Conservation (phyloP, 306 rosid genomes). For the Vachellia collinsii region DNA sequence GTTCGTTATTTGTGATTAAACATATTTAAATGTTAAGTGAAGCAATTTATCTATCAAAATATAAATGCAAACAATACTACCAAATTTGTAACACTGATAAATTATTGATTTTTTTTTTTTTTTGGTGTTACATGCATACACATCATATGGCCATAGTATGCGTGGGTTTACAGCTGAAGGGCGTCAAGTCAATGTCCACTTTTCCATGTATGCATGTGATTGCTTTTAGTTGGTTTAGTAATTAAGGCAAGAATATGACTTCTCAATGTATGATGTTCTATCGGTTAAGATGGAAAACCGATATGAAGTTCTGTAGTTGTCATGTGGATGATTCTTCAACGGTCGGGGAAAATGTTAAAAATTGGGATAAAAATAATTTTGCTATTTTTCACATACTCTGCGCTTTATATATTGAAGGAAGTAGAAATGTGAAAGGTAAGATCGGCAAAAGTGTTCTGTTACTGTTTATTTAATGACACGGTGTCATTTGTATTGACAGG, state of each 20-base stretch:
- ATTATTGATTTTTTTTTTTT: no score
- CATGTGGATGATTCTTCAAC: no score
- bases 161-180: neutral
- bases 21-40: neutral
- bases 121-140: no score
- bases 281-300: neutral
- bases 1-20: neutral
- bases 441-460: neutral
- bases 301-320: neutral
- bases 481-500: neutral
- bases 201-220: slow-evolving; percentile 6
- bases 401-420: no score
- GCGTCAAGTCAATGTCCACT: neutral
- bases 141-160: no score
- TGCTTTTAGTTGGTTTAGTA: slow-evolving; percentile 2
- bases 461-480: neutral
- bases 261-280: neutral
- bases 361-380: no score
- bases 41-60: neutral
- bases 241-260: slow-evolving; percentile 15
- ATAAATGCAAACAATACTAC: neutral
- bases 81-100: neutral
- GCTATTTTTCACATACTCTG: no score
- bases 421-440: no score
- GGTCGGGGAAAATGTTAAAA: no score